Conservation (phyloP, 2,329 filamentous ascomycete species). For the Nectriaceae sp. region DNA sequence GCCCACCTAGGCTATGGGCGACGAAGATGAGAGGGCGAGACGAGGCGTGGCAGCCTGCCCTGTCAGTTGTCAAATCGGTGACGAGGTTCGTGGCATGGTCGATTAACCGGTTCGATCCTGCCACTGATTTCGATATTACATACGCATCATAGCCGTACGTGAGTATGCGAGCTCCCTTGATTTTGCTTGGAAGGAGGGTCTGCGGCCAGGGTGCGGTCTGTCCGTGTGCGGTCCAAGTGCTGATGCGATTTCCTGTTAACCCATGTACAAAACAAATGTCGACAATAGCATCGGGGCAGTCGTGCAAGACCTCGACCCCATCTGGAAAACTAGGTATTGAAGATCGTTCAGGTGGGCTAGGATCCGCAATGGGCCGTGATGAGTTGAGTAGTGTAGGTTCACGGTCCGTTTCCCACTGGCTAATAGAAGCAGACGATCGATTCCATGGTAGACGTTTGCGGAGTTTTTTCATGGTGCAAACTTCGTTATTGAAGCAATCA, state of each 20-base stretch:
- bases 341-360: not conserved
- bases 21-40: constrained; percentile 36
- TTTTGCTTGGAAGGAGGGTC: constrained; percentile 31
- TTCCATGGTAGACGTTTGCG: not conserved
- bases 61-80: constrained; percentile 26
- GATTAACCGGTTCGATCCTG: constrained; percentile 25
- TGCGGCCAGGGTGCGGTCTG: constrained; percentile 35
- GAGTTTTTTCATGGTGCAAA: not conserved
- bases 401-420: not conserved
- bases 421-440: not conserved
- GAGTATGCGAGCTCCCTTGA: constrained; percentile 36
- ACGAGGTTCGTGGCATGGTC: constrained; percentile 35
- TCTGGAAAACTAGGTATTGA: constrained; percentile 9
- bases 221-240: constrained; percentile 38
- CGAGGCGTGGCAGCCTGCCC: constrained; percentile 15
- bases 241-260: constrained; percentile 39
- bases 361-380: not conserved
- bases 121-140: constrained; percentile 14
- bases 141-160: constrained; percentile 44
- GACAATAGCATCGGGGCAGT: constrained; percentile 10
- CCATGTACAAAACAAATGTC: constrained; percentile 43
- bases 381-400: not conserved
- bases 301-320: constrained; percentile 11
- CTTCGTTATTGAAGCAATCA: not conserved
- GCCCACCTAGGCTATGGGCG: constrained; percentile 40